Base-by-base conservation (phyloP, 2,329 filamentous ascomycete species). In the Fonsecaea nubica region DNA sequence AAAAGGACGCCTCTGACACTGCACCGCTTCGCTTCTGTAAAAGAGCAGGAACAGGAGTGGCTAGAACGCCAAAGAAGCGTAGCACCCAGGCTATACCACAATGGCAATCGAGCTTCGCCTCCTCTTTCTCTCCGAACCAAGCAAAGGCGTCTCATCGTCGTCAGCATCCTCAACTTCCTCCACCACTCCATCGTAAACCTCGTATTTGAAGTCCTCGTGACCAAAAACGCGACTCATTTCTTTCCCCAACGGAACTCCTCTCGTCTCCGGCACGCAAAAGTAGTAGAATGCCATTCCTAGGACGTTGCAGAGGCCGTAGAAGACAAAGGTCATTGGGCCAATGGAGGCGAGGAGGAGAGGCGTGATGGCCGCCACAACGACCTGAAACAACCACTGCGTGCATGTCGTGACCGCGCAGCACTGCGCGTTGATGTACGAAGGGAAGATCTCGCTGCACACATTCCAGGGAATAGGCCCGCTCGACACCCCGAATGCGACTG, bases 381-480 rank as follows among this genome's bases (percentile, higher is more conserved):
- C 68, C 54, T 68, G 68, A 36, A 55, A 62, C 15, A 65, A 45
- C 68, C 68, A 70, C 56, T 66, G 68, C 10, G 63, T 65, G 56
- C 52, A 67, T 13, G 68, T 70, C 56, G 65, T 70, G 10, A 68
- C 32, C 32, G 68, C 64, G 48, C 68, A 69, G 45, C 59, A 63
- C 58, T 64, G 33, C 7, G 64, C 62, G 32, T 63, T 66, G 38
- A 69, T 42, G 25, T 58, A 55, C 3, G 65, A 65, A 15, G 67
- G 67, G 38, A 69, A 69, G 42, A 69, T 69, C 64, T 67, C 64
- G 9, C 52, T 54, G 48, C 67, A 70, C n/a, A 70, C 63, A 57
- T 68, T 70, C 68, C 65, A 69, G 30, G 45, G 48, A 21, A 69
- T 69, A 3, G 67, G 67, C 7, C 67, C 67, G 18, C 61, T 57